phyloP scores from a whole-genome alignment of 2,329 filamentous ascomycete genomes.

The Colletotrichum ledebouriae region DNA sequence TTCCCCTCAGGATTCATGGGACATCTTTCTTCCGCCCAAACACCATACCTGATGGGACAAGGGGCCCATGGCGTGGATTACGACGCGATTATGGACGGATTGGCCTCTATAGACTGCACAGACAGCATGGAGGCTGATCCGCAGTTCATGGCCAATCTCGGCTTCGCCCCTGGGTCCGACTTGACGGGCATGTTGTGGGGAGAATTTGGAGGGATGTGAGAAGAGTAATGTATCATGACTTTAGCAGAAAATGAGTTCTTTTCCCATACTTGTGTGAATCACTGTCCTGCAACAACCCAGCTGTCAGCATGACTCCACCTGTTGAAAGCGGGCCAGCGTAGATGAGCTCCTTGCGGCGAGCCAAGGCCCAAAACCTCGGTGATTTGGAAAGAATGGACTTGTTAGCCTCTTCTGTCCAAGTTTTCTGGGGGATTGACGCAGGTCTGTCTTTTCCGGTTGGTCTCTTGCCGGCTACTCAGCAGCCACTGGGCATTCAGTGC shows the following conservation, averaged over 20 bases:
- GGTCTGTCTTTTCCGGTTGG: constrained; percentile 2
- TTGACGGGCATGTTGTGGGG: constrained; percentile 63
- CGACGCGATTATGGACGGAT: constrained; percentile 65
- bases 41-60: constrained; percentile 46
- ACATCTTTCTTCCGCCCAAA: constrained; percentile 40
- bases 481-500: background rate
- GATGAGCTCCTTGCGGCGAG: constrained; percentile 1
- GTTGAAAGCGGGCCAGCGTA: background rate
- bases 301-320: background rate
- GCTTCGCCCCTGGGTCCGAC: constrained; percentile 73
- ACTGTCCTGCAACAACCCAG: background rate
- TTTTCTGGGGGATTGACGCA: constrained; percentile 8
- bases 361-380: constrained; percentile 7
- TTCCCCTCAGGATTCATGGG: constrained; percentile 38
- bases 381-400: background rate
- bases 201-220: constrained; percentile 52
- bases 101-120: constrained; percentile 63
- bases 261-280: constrained; percentile 2
- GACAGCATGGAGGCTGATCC: constrained; percentile 67
- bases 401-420: constrained; percentile 20
- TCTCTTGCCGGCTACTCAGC: background rate
- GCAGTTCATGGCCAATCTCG: constrained; percentile 76
- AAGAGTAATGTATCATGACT: constrained; percentile 37
- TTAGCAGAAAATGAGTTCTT: constrained; percentile 23
- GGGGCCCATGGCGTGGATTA: constrained; percentile 56